phyloP scores from a whole-genome alignment of 2,329 filamentous ascomycete species.

The Chalaropsis thielavioides region DNA sequence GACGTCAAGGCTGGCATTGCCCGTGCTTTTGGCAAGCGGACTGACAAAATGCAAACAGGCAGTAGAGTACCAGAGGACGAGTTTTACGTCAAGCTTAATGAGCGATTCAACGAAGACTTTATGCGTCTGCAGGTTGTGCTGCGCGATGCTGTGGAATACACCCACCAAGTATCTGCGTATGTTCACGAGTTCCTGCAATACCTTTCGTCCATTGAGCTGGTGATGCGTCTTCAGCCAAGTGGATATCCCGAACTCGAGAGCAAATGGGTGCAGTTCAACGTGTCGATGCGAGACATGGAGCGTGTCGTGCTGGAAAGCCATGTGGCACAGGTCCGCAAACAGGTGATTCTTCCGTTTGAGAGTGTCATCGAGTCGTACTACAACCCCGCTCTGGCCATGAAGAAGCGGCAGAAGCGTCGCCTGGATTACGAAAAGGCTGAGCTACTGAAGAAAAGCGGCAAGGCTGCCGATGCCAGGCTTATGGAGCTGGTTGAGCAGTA shows the following conservation, averaged over 20 bases:
- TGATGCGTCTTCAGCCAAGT: slow-evolving; percentile 58
- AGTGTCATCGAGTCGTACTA: slow-evolving; percentile 66
- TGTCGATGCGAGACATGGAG: slow-evolving; percentile 73
- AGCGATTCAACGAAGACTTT: slow-evolving; percentile 84
- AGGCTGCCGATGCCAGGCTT: slow-evolving; percentile 77
- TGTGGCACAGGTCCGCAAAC: slow-evolving; percentile 62
- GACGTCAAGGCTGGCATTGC: slow-evolving; percentile 73
- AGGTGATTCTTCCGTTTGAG: slow-evolving; percentile 74
- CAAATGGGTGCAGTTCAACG: slow-evolving; percentile 86
- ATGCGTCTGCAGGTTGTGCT: slow-evolving; percentile 84
- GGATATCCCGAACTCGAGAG: slow-evolving; percentile 74
- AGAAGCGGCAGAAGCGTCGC: slow-evolving; percentile 85
- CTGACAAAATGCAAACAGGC: slow-evolving; percentile 61
- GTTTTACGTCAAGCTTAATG: slow-evolving; percentile 64
- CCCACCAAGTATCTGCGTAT: slow-evolving; percentile 63
- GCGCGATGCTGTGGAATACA: slow-evolving; percentile 86
- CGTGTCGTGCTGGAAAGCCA: slow-evolving; percentile 73
- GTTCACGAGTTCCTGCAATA: slow-evolving; percentile 71
- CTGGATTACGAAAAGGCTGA: slow-evolving; percentile 75
- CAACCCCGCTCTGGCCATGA: slow-evolving; percentile 76
- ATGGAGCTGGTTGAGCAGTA: slow-evolving; percentile 78
- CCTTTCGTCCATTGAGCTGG: slow-evolving; percentile 66
- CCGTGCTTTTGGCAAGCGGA: slow-evolving; percentile 77
- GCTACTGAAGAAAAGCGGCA: slow-evolving; percentile 61
- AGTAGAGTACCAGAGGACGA: slow-evolving; percentile 57